Percentiles rank a stretch among this genome's conserved stretches.
These are phyloP conservation scores for Flagelloscypha sp. DNA, from an alignment of 768 basidiomycete species.

Conservation along the genomic window DNA sequence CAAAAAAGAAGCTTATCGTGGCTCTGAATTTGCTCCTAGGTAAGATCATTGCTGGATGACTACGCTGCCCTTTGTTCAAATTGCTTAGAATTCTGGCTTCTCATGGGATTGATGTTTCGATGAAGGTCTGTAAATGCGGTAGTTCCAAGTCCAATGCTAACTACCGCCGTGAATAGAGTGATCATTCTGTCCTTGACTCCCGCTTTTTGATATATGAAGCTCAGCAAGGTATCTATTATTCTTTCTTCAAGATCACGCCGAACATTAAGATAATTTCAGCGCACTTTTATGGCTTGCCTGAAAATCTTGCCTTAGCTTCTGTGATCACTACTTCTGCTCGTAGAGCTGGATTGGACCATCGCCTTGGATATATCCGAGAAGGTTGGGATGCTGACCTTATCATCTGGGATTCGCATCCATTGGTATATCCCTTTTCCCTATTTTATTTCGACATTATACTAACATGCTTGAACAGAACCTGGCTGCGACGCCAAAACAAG, in stretches of 20 bases:
- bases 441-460: no score
- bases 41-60: no score
- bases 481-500: constrained; percentile 81
- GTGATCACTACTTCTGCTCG: constrained; percentile 70
- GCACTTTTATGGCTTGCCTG: constrained; percentile 69
- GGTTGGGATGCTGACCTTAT: constrained; percentile 61
- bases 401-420: constrained; percentile 79
- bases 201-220: constrained; percentile 79
- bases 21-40: constrained; percentile 73
- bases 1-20: constrained; percentile 77
- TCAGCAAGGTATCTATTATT: constrained; percentile 48
- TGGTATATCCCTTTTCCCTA: no score
- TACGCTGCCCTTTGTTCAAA: no score
- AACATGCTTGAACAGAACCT: no score
- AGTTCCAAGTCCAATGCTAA: background rate
- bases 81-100: constrained; percentile 61
- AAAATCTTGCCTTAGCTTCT: constrained; percentile 60
- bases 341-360: constrained; percentile 68
- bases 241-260: no score
- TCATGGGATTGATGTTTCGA: constrained; percentile 55
- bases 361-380: constrained; percentile 69
- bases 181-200: constrained; percentile 58
- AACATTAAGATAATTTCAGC: no score
- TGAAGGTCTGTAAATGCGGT: constrained; percentile 48
- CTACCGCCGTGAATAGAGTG: constrained; percentile 35